These are phyloP conservation scores for Penicillium italicum DNA, from an alignment of 2,329 filamentous ascomycete genomes.

Conservation along the genomic window DNA sequence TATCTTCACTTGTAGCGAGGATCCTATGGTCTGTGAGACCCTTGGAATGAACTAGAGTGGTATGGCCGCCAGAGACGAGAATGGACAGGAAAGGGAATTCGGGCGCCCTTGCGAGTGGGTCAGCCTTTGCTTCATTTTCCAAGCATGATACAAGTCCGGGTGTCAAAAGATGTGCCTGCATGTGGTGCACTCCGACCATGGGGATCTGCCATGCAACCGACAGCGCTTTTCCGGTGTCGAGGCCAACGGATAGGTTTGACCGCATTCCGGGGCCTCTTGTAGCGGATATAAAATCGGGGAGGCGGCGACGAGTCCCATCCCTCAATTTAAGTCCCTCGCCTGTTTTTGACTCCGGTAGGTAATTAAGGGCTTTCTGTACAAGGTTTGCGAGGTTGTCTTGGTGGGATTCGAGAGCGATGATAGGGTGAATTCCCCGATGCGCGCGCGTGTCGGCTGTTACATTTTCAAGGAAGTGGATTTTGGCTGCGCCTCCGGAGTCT, in stretches of 20 bases:
- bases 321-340: constrained; percentile 15
- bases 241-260: constrained; percentile 69
- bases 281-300: constrained; percentile 80
- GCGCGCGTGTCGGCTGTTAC: constrained; percentile 73
- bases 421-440: constrained; percentile 76
- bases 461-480: constrained; percentile 74
- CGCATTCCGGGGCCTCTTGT: constrained; percentile 90
- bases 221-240: constrained; percentile 83
- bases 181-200: constrained; percentile 85
- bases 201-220: constrained; percentile 79
- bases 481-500: constrained; percentile 39
- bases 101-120: constrained; percentile 39
- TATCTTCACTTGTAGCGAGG: constrained; percentile 69
- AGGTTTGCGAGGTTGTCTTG: constrained; percentile 66
- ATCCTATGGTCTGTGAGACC: constrained; percentile 67
- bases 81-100: constrained; percentile 82
- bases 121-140: constrained; percentile 23
- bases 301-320: constrained; percentile 37
- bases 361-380: constrained; percentile 59
- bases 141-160: constrained; percentile 70
- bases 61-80: constrained; percentile 89
- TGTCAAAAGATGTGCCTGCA: constrained; percentile 94
- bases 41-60: constrained; percentile 73
- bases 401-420: constrained; percentile 72
- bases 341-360: constrained; percentile 47